Percentiles rank a stretch among this genome's conserved stretches.
Conservation (phyloP, 2,329 filamentous ascomycete genomes). For the Curvularia spicifera region DNA sequence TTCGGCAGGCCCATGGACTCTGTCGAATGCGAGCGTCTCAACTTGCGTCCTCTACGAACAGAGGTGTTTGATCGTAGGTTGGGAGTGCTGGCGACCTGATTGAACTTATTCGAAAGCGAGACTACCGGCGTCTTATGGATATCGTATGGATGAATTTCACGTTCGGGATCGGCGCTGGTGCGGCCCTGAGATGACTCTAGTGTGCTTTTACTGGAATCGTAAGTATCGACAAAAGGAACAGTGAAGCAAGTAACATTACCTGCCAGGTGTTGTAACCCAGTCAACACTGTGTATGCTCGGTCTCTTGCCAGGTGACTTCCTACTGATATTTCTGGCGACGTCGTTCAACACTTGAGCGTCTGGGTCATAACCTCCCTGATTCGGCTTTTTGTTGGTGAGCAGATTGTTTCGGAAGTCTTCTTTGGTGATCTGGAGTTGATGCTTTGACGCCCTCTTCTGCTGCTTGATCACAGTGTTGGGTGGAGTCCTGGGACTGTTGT, state of each 20-base stretch:
- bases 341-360: slow-evolving; percentile 48
- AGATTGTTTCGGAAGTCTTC: slow-evolving; percentile 42
- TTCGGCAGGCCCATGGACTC: slow-evolving; percentile 35
- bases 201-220: slow-evolving; percentile 35
- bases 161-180: slow-evolving; percentile 16
- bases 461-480: slow-evolving; percentile 37
- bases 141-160: slow-evolving; percentile 31
- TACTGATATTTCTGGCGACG: slow-evolving; percentile 39
- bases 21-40: slow-evolving; percentile 43
- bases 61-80: slow-evolving; percentile 33
- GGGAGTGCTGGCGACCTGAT: slow-evolving; percentile 40
- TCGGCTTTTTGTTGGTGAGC: slow-evolving; percentile 39
- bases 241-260: slow-evolving; percentile 22
- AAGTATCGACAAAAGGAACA: slow-evolving; percentile 7
- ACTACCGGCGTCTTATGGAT: slow-evolving; percentile 24
- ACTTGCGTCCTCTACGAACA: slow-evolving; percentile 24
- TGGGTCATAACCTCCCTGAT: slow-evolving; percentile 48
- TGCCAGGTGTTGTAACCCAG: slow-evolving; percentile 40
- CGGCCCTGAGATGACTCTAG: slow-evolving; percentile 31
- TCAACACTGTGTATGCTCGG: slow-evolving; percentile 46
- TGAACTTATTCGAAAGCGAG: slow-evolving; percentile 28
- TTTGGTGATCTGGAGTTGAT: slow-evolving; percentile 42
- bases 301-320: slow-evolving; percentile 39
- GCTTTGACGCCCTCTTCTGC: slow-evolving; percentile 24
- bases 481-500: slow-evolving; percentile 14